Evolutionary conservation across 2,329 filamentous ascomycete genomes (phyloP), one percentile per base, ranked within the genome.

Genomic region (Fusarium multiceps): DNA sequence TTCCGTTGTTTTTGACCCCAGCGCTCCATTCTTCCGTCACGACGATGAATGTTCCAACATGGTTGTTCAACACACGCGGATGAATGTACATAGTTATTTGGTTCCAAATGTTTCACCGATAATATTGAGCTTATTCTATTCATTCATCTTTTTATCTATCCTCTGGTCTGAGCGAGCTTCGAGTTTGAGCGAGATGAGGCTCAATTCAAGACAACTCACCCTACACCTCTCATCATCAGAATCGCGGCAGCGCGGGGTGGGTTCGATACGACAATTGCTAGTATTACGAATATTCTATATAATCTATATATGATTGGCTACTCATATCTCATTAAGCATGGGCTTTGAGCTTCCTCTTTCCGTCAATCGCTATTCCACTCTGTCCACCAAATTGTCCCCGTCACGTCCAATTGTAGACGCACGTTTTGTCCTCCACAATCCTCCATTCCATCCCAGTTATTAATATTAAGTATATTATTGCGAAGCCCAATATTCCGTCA

Each of bases 261-360:
- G 4, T 3, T 25, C 6, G 1, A 7, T 27, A 4, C 23, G 23
- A 16, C 1, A 37, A 7, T 4, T 37, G 10, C 18, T 7, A n/a
- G 6, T n/a, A 37, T 37, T n/a, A 37, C 18, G 34, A 37, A 6
- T 50, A 3, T 20, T 10, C n/a, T 51, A 27, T 51, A 2, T 27
- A 12, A 23, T 27, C 12, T 51, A 27, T 40, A 4, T 51, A 8
- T 27, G 10, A 27, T 9, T 20, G 23, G n/a, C 4, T 23, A 18
- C 21, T 40, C 18, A 51, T 51, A 14, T 20, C 32, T 50, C 48
- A 27, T 50, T 18, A 50, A 25, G 11, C 8, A 9, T 48, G 14
- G n/a, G 46, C 46, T 30, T 21, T 7, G 14, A 25, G 48, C 48
- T 23, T 50, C 4, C 23, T 25, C 23, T 25, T 25, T 25, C 23